Evolutionary conservation across 2,329 filamentous ascomycete genomes (phyloP).

Genomic region (Metarhizium brunneum): DNA sequence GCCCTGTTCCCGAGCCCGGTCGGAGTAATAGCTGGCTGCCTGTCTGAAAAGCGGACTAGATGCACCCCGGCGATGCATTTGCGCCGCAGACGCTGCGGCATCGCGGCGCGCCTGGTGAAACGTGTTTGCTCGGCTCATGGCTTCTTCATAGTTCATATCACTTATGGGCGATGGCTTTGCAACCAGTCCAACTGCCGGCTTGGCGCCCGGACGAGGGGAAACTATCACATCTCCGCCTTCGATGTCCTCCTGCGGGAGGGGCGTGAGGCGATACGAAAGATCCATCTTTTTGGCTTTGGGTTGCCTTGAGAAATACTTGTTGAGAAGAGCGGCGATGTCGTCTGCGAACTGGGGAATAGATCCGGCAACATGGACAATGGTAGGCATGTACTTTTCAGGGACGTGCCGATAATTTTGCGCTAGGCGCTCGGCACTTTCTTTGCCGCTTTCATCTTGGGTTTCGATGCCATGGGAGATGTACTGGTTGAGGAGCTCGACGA

Average conservation of each 20-base stretch:
- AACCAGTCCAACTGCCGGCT: background rate
- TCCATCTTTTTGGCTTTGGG: constrained; percentile 25
- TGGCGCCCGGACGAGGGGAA: background rate
- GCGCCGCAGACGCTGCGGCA: constrained; percentile 27
- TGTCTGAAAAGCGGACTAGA: constrained; percentile 67
- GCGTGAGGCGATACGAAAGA: constrained; percentile 28
- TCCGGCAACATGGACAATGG: constrained; percentile 31
- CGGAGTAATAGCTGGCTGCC: constrained; percentile 67
- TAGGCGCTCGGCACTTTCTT: constrained; percentile 23
- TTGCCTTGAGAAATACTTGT: constrained; percentile 32
- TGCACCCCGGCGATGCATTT: constrained; percentile 39
- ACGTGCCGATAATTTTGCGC: constrained; percentile 30
- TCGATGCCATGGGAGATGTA: constrained; percentile 29
- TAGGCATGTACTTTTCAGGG: constrained; percentile 31
- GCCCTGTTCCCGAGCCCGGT: constrained; percentile 57
- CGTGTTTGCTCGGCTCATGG: constrained; percentile 17
- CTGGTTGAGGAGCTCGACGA: constrained; percentile 32
- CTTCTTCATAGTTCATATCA: constrained; percentile 16
- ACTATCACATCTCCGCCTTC: constrained; percentile 1
- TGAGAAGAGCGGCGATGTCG: constrained; percentile 32
- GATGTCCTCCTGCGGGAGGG: constrained; percentile 16
- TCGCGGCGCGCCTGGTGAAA: constrained; percentile 22
- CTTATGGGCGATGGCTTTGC: background rate
- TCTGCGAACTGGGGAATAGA: constrained; percentile 23
- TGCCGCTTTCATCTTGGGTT: constrained; percentile 19